Evolutionary conservation across 2,329 filamentous ascomycete genomes (phyloP).

Genomic region (Fusarium foetens): DNA sequence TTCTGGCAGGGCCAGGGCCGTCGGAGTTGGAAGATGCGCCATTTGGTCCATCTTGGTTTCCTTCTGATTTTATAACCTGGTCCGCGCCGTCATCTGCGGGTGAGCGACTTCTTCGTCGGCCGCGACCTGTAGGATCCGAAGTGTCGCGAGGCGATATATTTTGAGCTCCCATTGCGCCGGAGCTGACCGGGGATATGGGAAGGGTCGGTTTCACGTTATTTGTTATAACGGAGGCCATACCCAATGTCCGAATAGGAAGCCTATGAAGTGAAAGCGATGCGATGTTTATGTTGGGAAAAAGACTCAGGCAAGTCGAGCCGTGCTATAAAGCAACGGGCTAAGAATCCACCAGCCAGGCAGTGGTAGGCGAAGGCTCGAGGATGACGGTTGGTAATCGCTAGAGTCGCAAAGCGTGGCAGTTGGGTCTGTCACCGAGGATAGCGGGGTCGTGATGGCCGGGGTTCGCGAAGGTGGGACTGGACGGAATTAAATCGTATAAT

Average conservation of each 20-base stretch:
- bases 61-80: conserved; percentile 53
- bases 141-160: conserved; percentile 50
- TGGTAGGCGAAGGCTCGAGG: conserved; percentile 23
- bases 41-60: conserved; percentile 46
- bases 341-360: conserved; percentile 18
- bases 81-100: conserved; percentile 55
- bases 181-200: conserved; percentile 53
- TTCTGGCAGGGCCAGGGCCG: conserved; percentile 67
- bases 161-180: conserved; percentile 56
- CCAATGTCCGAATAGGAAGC: conserved; percentile 18
- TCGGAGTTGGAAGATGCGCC: conserved; percentile 64
- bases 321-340: neutral
- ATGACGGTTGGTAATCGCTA: conserved; percentile 25
- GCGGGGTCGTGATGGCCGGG: conserved; percentile 38
- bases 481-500: conserved; percentile 34
- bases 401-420: conserved; percentile 25
- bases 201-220: conserved; percentile 49
- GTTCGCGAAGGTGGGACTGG: conserved; percentile 38
- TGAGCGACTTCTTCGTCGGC: conserved; percentile 55
- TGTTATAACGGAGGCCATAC: conserved; percentile 45
- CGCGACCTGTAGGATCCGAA: conserved; percentile 49
- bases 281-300: neutral
- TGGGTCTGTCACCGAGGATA: conserved; percentile 26
- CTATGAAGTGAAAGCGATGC: neutral
- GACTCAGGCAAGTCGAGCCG: neutral